phyloP scores from a whole-genome alignment of 2,329 filamentous ascomycete species.

The Blumeria hordei region DNA sequence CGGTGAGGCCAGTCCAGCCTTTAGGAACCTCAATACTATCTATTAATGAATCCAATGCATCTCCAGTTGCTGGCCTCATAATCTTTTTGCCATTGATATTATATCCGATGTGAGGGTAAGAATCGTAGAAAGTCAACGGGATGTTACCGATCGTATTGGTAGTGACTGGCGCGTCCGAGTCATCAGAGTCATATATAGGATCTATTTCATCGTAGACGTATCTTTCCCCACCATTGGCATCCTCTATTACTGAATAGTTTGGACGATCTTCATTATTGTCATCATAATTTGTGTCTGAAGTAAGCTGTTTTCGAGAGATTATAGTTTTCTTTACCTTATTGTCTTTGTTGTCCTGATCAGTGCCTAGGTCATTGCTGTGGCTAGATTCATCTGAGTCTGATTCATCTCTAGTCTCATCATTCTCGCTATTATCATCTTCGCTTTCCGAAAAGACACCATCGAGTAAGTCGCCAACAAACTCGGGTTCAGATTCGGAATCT shows the following conservation, averaged over 20 bases:
- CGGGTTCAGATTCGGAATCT: conserved; percentile 32
- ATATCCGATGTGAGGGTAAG: conserved; percentile 94
- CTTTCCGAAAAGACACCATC: conserved; percentile 31
- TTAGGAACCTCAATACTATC: conserved; percentile 94
- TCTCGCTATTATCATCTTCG: conserved; percentile 31
- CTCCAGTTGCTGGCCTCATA: conserved; percentile 79
- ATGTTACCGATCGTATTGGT: conserved; percentile 91
- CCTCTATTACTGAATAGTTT: conserved; percentile 36
- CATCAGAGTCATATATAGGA: conserved; percentile 87
- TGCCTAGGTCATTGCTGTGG: conserved; percentile 23
- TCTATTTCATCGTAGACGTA: conserved; percentile 91
- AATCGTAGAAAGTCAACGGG: conserved; percentile 82
- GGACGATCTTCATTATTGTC: conserved; percentile 19
- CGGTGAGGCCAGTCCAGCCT: conserved; percentile 89
- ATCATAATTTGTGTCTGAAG: conserved; percentile 4
- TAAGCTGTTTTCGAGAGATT: conserved; percentile 13
- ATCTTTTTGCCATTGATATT: conserved; percentile 98
- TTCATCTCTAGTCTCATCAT: conserved; percentile 17
- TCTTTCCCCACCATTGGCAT: conserved; percentile 74
- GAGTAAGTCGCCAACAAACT: conserved; percentile 29
- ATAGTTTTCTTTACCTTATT: conserved; percentile 17
- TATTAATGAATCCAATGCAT: conserved; percentile 76
- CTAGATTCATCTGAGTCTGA: conserved; percentile 20
- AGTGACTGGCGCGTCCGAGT: conserved; percentile 57
- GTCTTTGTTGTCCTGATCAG: conserved; percentile 10